Evolutionary conservation across 2,329 filamentous ascomycete genomes (phyloP).

Genomic region (Colletotrichum tofieldiae): DNA sequence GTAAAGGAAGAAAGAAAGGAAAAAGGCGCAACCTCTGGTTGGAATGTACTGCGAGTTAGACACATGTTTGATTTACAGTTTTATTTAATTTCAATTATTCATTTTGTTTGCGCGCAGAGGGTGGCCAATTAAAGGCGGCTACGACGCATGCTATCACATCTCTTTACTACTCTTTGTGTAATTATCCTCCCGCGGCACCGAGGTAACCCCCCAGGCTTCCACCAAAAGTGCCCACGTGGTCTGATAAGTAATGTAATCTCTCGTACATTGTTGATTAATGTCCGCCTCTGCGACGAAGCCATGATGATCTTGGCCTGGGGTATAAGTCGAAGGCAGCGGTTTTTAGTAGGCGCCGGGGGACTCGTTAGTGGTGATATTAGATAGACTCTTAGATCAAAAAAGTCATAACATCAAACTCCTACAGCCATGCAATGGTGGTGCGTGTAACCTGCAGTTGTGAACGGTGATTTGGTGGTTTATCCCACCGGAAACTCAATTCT

Average conservation of each 20-base stretch:
- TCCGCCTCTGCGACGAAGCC: not conserved
- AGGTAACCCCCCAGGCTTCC: not conserved
- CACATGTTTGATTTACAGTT: conserved; percentile 17
- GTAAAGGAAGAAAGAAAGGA: no score
- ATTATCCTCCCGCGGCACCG: conserved; percentile 11
- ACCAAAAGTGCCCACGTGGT: conserved; percentile 28
- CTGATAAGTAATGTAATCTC: conserved; percentile 31
- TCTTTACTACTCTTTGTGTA: conserved; percentile 14
- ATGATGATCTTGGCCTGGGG: not conserved
- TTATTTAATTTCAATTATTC: not conserved
- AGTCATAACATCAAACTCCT: not conserved
- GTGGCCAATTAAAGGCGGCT: conserved; percentile 18
- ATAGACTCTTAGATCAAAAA: not conserved
- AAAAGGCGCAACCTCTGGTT: not conserved
- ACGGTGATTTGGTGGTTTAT: not conserved
- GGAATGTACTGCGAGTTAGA: conserved; percentile 20
- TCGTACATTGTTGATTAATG: conserved; percentile 3
- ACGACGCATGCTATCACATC: conserved; percentile 2
- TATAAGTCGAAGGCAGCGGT: not conserved
- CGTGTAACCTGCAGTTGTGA: not conserved
- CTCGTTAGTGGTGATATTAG: conserved; percentile 1
- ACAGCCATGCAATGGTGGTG: not conserved
- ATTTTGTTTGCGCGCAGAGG: conserved; percentile 14
- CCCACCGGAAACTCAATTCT: not conserved
- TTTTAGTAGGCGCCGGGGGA: not conserved